These are phyloP conservation scores for Fomitopsis schrenkii DNA, from an alignment of 1,284 basidiomycete species.

Conservation along the genomic window DNA sequence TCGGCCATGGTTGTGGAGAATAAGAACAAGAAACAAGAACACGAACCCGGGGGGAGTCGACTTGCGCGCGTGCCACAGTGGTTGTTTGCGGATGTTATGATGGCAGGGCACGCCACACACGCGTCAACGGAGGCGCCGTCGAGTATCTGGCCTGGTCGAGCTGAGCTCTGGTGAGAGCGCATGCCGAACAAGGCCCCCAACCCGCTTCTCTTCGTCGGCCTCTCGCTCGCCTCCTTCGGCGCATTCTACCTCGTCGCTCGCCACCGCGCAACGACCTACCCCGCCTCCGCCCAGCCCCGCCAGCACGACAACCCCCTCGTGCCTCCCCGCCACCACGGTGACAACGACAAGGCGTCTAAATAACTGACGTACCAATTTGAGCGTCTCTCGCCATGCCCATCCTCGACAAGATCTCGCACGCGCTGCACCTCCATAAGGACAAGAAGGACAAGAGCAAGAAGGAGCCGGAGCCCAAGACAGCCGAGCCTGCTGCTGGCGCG, in stretches of 20 bases:
- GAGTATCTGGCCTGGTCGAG: constrained; percentile 10
- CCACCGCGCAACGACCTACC: constrained; percentile 50
- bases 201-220: constrained; percentile 54
- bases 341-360: constrained; percentile 9
- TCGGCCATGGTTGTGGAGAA: constrained; percentile 39
- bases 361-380: background rate
- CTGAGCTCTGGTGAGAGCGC: constrained; percentile 11
- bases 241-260: constrained; percentile 54
- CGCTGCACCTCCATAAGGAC: constrained; percentile 33
- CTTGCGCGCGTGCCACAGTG: background rate
- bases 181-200: constrained; percentile 45
- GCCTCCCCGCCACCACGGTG: constrained; percentile 47
- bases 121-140: background rate
- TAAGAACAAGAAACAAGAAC: background rate
- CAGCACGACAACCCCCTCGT: constrained; percentile 64
- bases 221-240: constrained; percentile 52
- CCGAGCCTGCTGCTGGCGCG: background rate
- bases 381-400: constrained; percentile 33
- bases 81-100: constrained; percentile 19
- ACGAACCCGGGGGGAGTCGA: background rate
- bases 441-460: constrained; percentile 11
- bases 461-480: background rate
- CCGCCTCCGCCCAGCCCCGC: constrained; percentile 58
- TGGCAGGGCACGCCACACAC: constrained; percentile 10
- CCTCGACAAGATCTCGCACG: constrained; percentile 48